A percentile compares a stretch with the other conserved stretches of the same genome.
phyloP scores from a whole-genome alignment of 257 asterid genomes.

The Coffea eugenioides region DNA sequence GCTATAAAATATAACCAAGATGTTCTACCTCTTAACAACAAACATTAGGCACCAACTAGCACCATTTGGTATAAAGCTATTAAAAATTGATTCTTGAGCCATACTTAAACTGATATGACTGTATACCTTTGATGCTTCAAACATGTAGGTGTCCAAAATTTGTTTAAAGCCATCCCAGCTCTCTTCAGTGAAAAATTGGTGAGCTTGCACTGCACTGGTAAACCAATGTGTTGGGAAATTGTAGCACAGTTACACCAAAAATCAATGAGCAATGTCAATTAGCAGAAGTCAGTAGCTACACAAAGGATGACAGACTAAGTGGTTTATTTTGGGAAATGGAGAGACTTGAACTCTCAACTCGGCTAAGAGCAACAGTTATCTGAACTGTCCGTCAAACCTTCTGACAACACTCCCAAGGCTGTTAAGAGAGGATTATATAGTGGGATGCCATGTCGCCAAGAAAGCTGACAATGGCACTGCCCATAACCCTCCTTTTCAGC shows the following conservation, averaged over 20 bases:
- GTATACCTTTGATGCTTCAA: constrained; percentile 91
- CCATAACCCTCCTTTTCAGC: constrained; percentile 78
- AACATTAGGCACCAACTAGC: not conserved
- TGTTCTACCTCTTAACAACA: not conserved
- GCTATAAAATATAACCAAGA: not conserved
- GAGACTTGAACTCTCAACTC: constrained; percentile 99
- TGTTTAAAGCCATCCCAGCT: constrained; percentile 97
- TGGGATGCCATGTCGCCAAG: constrained; percentile 96
- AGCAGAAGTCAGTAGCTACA: constrained; percentile 14
- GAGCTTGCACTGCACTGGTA: constrained; percentile 95
- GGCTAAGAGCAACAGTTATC: constrained; percentile 90
- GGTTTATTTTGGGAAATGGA: constrained; percentile 86
- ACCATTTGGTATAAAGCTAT: not conserved
- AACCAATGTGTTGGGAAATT: constrained; percentile 55
- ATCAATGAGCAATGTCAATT: constrained; percentile 14
- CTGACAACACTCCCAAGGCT: constrained; percentile 99
- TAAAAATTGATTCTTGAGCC: not conserved
- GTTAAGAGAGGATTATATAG: constrained; percentile 68
- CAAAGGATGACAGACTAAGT: constrained; percentile 14
- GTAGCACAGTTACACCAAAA: constrained; percentile 22
- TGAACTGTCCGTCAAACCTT: constrained; percentile 98
- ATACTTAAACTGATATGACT: constrained; percentile 16
- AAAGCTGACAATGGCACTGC: constrained; percentile 99
- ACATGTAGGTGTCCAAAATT: constrained; percentile 82
- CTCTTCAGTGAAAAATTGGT: constrained; percentile 87